Conservation (phyloP, 2,329 filamentous ascomycete species). For the Knoxdaviesia capensis region DNA sequence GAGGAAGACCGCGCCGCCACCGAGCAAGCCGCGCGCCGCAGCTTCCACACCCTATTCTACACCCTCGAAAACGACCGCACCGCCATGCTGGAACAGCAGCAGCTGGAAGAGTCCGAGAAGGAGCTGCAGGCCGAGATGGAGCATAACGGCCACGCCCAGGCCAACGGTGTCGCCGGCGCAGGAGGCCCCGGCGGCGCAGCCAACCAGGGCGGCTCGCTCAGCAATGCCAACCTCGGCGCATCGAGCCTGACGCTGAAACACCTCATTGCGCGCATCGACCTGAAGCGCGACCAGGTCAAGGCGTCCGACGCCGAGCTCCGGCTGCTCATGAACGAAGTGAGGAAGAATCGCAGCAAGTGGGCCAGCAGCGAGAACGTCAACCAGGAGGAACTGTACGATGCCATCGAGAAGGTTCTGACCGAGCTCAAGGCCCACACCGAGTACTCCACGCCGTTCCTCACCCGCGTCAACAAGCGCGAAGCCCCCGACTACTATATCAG, state of each 20-base stretch:
- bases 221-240: constrained; percentile 83
- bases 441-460: constrained; percentile 89
- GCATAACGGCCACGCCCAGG: constrained; percentile 31
- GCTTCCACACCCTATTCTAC: constrained; percentile 86
- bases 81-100: constrained; percentile 94
- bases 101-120: constrained; percentile 87
- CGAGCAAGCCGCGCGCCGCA: constrained; percentile 73
- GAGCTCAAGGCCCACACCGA: constrained; percentile 95
- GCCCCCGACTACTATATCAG: constrained; percentile 87
- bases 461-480: constrained; percentile 89
- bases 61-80: constrained; percentile 88
- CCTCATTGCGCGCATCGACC: constrained; percentile 85
- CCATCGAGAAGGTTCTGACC: constrained; percentile 87
- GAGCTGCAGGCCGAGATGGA: constrained; percentile 94
- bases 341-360: constrained; percentile 98
- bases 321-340: constrained; percentile 86
- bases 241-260: constrained; percentile 94
- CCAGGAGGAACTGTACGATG: constrained; percentile 94
- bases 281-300: constrained; percentile 73
- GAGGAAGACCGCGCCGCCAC: constrained; percentile 83
- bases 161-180: constrained; percentile 10
- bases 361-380: constrained; percentile 93
- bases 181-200: constrained; percentile 21
- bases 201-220: constrained; percentile 55
- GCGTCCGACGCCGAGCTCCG: constrained; percentile 86